Base-by-base conservation (phyloP, 2,329 filamentous ascomycete genomes). In the Diaporthe humulicola region DNA sequence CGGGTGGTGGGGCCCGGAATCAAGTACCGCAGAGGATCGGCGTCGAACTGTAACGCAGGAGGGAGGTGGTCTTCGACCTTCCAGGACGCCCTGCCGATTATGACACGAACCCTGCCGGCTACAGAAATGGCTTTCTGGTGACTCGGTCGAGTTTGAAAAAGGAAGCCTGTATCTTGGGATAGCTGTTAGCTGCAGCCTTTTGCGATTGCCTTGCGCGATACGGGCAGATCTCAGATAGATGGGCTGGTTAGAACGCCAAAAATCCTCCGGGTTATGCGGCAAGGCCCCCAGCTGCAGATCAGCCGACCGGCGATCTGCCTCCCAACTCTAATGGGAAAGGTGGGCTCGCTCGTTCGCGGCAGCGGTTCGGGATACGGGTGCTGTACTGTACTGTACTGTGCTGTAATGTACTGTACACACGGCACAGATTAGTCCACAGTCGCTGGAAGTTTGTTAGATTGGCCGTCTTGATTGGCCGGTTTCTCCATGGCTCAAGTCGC, bases 251-350 rank as follows among this genome's bases (percentile, higher is more conserved):
- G 64, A 54, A 38, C 64, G 64, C 64, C 64, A 69, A 45, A 42
- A 54, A 69, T 54, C 64, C 64, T 40, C 64, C 64, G 64, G 64
- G 33, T 40, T 69, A 69, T 67, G 61, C 61, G 61, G 64, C 71
- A 75, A 72, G 64, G 45, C 71, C 56, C 74, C 74, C 74, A 75
- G 73, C 60, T 76, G 75, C 75, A 76, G 75, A 76, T 76, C 75
- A 76, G 56, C 75, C 75, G 73, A 76, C 73, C 70, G 73, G 60
- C 75, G 75, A 76, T 76, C 75, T 76, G 73, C 56, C 70, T 75
- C 56, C 73, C 64, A 73, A 73, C 64, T 74, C 70, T 72, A 76
- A 74, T 66, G 54, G 75, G 75, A 74, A 76, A 70, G 61, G 75
- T 61, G 67, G 52, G 52, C 58, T 72, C 33, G 71, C n/a, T 54